A percentile compares a stretch with the other conserved stretches of the same genome.
Conservation (phyloP, 768 basidiomycete genomes). For the Clitopilus hobsonii region DNA sequence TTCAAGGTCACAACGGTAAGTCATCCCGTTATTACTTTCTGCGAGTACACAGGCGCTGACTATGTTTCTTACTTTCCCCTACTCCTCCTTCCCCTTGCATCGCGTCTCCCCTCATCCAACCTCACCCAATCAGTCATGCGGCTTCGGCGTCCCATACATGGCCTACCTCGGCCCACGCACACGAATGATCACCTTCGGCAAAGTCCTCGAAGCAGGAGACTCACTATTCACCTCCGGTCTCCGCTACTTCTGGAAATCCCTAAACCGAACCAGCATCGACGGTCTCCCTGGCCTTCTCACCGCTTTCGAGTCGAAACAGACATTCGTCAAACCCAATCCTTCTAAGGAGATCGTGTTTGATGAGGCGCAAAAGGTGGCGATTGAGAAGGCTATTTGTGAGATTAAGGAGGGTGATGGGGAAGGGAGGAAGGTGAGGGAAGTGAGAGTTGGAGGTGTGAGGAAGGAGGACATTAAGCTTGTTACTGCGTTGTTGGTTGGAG, state of each 20-base stretch:
- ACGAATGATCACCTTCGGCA: not conserved
- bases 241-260: not conserved
- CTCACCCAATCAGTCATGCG: slow-evolving; percentile 42
- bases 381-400: too few species aligned
- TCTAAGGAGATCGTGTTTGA: not conserved
- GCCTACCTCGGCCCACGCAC: slow-evolving; percentile 18
- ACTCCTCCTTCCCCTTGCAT: too few species aligned
- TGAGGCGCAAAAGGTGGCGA: too few species aligned
- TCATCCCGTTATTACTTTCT: not conserved
- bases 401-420: too few species aligned
- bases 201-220: not conserved
- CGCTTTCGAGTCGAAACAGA: not conserved
- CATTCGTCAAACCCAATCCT: not conserved
- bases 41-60: too few species aligned
- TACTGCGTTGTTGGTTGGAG: too few species aligned
- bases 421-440: too few species aligned
- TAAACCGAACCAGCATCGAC: not conserved
- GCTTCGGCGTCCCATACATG: slow-evolving; percentile 53
- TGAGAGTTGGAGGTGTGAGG: too few species aligned
- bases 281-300: not conserved
- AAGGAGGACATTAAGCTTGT: too few species aligned
- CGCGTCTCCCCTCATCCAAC: not conserved
- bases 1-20: slow-evolving; percentile 44
- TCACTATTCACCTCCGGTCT: not conserved
- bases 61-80: too few species aligned